Conservation (phyloP, 768 basidiomycete species). For the Mycena vitilis region DNA sequence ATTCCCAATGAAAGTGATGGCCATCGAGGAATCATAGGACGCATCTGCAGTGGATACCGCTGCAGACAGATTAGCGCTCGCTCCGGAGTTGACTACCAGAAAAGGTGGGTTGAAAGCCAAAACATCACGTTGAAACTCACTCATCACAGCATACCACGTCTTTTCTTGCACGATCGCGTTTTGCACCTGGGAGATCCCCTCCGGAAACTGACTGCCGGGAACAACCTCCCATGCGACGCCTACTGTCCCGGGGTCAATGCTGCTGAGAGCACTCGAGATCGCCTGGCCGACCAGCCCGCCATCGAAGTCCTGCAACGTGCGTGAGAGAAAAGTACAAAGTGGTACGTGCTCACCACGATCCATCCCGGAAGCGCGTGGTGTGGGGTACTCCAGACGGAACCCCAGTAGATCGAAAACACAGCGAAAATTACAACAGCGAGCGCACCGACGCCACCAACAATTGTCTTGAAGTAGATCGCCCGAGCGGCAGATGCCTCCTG, state of each 20-base stretch:
- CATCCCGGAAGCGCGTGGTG: conserved; percentile 58
- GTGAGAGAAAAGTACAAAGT: neutral
- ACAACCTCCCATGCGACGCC: neutral
- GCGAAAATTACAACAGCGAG: conserved; percentile 54
- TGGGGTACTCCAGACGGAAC: conserved; percentile 57
- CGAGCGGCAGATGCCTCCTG: conserved; percentile 42
- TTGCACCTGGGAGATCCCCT: neutral
- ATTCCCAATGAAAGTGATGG: conserved; percentile 12
- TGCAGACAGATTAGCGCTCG: neutral
- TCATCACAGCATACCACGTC: neutral
- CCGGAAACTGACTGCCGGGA: neutral
- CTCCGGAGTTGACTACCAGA: neutral
- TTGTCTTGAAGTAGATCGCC: conserved; percentile 53
- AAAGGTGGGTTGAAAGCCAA: neutral
- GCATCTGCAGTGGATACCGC: neutral
- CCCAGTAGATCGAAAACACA: conserved; percentile 69
- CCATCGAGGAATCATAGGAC: conserved; percentile 1
- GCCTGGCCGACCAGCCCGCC: neutral
- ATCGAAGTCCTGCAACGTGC: neutral
- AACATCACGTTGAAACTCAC: neutral
- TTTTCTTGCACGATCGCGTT: neutral
- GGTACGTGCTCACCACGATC: conserved; percentile 55
- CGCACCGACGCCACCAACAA: conserved; percentile 48
- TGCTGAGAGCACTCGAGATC: neutral
- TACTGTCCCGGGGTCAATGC: neutral